These are phyloP conservation scores for Mycena capillaripes DNA, from an alignment of 768 basidiomycete genomes.

Conservation along the genomic window DNA sequence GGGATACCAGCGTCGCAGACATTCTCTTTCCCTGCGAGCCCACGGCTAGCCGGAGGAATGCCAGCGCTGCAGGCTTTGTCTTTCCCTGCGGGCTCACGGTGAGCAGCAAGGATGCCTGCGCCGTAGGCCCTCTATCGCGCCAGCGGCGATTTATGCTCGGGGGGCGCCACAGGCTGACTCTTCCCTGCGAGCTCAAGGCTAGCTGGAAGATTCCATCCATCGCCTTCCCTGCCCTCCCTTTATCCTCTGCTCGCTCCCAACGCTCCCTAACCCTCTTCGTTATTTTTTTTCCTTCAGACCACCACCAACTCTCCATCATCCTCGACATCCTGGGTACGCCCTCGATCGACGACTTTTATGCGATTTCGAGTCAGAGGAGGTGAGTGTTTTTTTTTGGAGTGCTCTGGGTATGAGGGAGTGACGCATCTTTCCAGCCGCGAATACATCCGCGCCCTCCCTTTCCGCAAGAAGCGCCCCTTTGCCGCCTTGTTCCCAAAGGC, in stretches of 20 bases:
- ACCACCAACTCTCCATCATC: conserved; percentile 93
- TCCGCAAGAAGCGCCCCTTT: conserved; percentile 85
- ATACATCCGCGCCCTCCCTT: conserved; percentile 90
- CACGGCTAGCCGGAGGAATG: no score
- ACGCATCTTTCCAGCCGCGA: conserved; percentile 85
- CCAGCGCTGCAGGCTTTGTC: no score
- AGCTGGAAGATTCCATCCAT: no score
- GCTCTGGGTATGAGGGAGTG: no score
- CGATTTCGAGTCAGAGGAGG: conserved; percentile 70
- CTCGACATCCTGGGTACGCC: conserved; percentile 95
- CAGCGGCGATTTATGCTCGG: no score
- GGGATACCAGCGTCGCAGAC: no score
- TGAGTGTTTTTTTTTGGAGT: not conserved
- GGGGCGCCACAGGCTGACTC: not conserved
- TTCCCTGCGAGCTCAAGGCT: not conserved
- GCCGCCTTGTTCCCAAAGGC: conserved; percentile 80
- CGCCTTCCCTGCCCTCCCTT: conserved; percentile 13
- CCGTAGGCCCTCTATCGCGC: no score
- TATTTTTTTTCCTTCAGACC: conserved; percentile 77
- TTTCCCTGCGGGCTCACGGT: not conserved
- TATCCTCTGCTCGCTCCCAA: conserved; percentile 13
- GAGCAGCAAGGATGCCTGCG: no score
- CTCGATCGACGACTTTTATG: conserved; percentile 94
- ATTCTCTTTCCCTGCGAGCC: no score
- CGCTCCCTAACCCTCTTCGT: conserved; percentile 20